Conservation (phyloP, 208 protist genomes). For the Trypanosoma avium region DNA sequence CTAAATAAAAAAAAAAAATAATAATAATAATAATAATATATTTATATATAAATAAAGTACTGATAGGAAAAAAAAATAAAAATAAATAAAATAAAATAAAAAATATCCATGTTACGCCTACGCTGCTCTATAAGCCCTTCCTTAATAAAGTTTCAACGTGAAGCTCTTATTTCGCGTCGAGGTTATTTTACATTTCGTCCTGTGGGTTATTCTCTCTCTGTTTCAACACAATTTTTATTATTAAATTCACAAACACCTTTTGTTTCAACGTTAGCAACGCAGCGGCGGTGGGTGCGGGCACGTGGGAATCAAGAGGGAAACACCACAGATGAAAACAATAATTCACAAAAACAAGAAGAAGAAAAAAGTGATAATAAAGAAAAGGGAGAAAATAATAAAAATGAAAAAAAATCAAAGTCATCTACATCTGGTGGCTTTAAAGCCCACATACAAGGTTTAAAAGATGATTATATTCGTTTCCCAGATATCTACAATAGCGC, state of each 20-base stretch:
- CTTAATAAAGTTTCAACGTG: slow-evolving; percentile 14
- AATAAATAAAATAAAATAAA: background rate
- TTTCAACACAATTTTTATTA: slow-evolving; percentile 12
- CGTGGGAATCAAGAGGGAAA: slow-evolving; percentile 17
- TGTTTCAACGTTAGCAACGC: slow-evolving; percentile 1
- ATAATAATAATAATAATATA: background rate
- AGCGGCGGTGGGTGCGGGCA: slow-evolving; percentile 32
- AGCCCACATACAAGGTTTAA: slow-evolving; percentile 64
- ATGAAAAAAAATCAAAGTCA: slow-evolving; percentile 15
- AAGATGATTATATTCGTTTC: slow-evolving; percentile 73
- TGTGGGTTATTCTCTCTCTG: slow-evolving; percentile 5
- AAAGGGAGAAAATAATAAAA: slow-evolving; percentile 18
- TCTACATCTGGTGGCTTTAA: slow-evolving; percentile 31
- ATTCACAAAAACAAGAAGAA: slow-evolving; percentile 21
- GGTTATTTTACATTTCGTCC: slow-evolving; percentile 7
- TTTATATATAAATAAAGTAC: background rate
- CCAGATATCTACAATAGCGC: slow-evolving; percentile 91
- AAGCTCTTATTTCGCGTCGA: slow-evolving; percentile 14
- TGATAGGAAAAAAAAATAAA: background rate
- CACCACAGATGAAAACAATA: slow-evolving; percentile 7
- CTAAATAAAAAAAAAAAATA: background rate
- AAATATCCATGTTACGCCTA: slow-evolving; percentile 21
- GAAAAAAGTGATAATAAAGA: slow-evolving; percentile 29
- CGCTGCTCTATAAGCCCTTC: slow-evolving; percentile 20
- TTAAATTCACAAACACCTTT: background rate